Percentiles rank a stretch among this genome's conserved stretches.
phyloP scores from a whole-genome alignment of 371 early-diverging fungal genomes.

The Apophysomyces sp. region DNA sequence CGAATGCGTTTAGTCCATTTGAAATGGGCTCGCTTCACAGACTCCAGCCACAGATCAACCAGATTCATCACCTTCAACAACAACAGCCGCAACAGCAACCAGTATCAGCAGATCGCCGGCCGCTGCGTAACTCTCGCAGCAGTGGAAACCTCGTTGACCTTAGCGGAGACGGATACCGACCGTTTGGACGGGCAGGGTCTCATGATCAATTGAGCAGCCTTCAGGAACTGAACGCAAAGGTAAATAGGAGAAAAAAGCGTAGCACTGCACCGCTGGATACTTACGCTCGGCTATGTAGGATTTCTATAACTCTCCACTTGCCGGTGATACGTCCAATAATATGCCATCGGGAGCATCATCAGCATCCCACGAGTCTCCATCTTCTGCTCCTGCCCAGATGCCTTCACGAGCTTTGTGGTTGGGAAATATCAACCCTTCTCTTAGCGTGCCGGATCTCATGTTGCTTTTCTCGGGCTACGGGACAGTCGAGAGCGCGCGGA shows the following conservation, averaged over 20 bases:
- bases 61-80: conserved; percentile 8
- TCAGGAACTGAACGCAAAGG: not conserved
- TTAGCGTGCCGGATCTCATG: conserved; percentile 77
- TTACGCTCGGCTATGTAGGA: not conserved
- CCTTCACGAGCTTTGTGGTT: conserved; percentile 93
- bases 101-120: not conserved
- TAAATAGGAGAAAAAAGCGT: not conserved
- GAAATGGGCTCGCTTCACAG: conserved; percentile 1
- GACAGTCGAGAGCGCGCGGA: conserved; percentile 84
- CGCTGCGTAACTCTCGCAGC: conserved; percentile 8
- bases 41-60: not conserved
- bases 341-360: conserved; percentile 3
- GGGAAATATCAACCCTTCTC: conserved; percentile 83
- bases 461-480: conserved; percentile 85
- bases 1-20: not conserved
- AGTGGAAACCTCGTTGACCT: conserved; percentile 7
- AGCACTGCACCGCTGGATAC: not conserved
- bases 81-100: conserved; percentile 8
- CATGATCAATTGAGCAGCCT: conserved; percentile 1
- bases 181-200: not conserved
- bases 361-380: conserved; percentile 13
- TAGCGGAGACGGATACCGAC: not conserved
- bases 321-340: not conserved
- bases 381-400: conserved; percentile 20
- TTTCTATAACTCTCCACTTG: not conserved